phyloP scores from a whole-genome alignment of 139 green algal genomes.

The Chlorella sp. region DNA sequence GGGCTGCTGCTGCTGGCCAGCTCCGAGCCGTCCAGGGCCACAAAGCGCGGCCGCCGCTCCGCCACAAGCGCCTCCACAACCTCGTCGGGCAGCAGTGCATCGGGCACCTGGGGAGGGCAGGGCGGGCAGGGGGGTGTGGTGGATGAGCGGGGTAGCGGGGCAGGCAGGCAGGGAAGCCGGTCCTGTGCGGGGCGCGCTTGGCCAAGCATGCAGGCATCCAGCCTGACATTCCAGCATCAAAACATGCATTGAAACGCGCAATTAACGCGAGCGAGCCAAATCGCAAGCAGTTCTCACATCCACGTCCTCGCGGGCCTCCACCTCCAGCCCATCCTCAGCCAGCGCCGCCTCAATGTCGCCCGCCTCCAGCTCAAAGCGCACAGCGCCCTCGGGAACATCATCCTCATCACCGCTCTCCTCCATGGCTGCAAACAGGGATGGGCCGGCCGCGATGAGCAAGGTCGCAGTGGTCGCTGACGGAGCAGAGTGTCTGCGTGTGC shows the following conservation, averaged over 20 bases:
- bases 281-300: neutral
- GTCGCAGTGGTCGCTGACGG: too few relatives aligned
- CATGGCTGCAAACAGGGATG: slow-evolving; percentile 23
- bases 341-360: slow-evolving; percentile 79
- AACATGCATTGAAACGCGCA: neutral
- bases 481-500: too few relatives aligned
- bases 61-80: slow-evolving; percentile 63
- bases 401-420: slow-evolving; percentile 46
- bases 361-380: slow-evolving; percentile 80
- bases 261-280: too few relatives aligned
- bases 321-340: slow-evolving; percentile 57
- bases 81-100: slow-evolving; percentile 79
- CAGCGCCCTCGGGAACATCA: slow-evolving; percentile 61
- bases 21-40: slow-evolving; percentile 59
- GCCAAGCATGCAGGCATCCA: neutral
- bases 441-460: too few relatives aligned
- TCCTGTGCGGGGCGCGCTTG: too few relatives aligned
- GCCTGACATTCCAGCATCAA: too few relatives aligned
- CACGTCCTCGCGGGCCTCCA: slow-evolving; percentile 68
- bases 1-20: slow-evolving; percentile 19
- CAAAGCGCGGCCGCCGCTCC: slow-evolving; percentile 76
- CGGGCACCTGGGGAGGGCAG: slow-evolving; percentile 50
- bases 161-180: too few relatives aligned
- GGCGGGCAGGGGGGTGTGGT: neutral
- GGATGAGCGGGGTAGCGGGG: neutral